Base-by-base conservation (phyloP, 495 filamentous ascomycete species). In the Podospora sp. region DNA sequence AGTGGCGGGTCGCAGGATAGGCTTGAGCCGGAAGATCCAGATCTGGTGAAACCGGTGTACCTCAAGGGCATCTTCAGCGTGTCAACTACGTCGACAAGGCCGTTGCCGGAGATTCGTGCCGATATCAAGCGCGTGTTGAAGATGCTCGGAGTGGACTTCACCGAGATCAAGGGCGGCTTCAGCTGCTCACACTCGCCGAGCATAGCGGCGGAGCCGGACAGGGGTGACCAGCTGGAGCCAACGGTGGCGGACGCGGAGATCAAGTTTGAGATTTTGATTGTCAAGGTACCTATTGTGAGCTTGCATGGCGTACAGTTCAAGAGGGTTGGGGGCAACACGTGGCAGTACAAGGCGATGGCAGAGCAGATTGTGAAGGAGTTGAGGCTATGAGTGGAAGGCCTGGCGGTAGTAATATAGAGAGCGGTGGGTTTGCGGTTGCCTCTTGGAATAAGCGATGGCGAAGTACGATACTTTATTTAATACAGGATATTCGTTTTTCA, bases 271-370 rank as follows among this genome's bases (percentile, higher is more conserved):
- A 97, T 99, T 62, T 86, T 98, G 68, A 93, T 99, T 67, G 95
- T 99, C 67, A 99, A 99, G 81, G 92, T 99, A 35, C 95, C 95
- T 26, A 80, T 99, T 59, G 90, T 99, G 70, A 91, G 90, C 22
- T 78, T 99, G 67, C 94, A 98, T 72, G 95, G 95, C 51, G 92
- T 99, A 59, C 95, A 99, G 77, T 99, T 99, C 83, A 99, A 99
- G 84, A 92, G 94, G 77, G 89, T 98, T 55, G 88, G 92, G 29
- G 96, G 95, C 6, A 92, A 94, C 49, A 97, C 95, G 68, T 97
- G 94, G 94, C 93, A 97, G 78, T 99, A 97, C 75, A 96, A 97
- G 81, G 91, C 92, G 68, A 93, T 98, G 92, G 95, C 95, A 52
- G 92, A 96, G 77, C 92, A 91, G 74, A 98, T 99, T 75, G 81